These are phyloP conservation scores for Pseudogymnoascus sp. DNA, from an alignment of 2,329 filamentous ascomycete species.

Conservation along the genomic window DNA sequence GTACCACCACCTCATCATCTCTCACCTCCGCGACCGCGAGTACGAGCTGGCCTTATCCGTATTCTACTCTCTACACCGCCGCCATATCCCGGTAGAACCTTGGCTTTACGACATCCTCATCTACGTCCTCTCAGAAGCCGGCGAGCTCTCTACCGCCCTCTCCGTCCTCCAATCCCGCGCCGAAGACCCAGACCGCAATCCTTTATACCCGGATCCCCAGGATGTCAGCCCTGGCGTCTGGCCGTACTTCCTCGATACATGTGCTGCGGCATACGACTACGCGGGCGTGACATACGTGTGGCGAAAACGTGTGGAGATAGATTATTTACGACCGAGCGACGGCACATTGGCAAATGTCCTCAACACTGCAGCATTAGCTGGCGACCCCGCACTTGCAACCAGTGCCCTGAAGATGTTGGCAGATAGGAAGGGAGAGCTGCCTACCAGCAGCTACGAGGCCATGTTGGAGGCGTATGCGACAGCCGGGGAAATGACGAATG, in stretches of 20 bases:
- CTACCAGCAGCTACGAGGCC: conserved; percentile 68
- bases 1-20: conserved; percentile 60
- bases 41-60: conserved; percentile 71
- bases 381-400: conserved; percentile 61
- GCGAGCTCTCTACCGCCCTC: conserved; percentile 71
- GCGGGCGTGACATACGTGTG: conserved; percentile 63
- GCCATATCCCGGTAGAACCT: conserved; percentile 46
- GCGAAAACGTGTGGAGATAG: conserved; percentile 54
- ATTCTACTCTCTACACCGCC: conserved; percentile 57
- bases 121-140: conserved; percentile 61
- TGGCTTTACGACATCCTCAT: conserved; percentile 79
- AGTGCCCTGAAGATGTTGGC: conserved; percentile 61
- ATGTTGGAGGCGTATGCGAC: conserved; percentile 63
- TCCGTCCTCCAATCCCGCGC: conserved; percentile 55
- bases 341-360: conserved; percentile 62
- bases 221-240: conserved; percentile 51
- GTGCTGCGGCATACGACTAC: conserved; percentile 55
- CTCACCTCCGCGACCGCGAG: conserved; percentile 71
- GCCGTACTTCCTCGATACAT: conserved; percentile 62
- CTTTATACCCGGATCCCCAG: conserved; percentile 29
- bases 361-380: conserved; percentile 59
- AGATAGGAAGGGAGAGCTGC: conserved; percentile 48
- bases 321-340: conserved; percentile 54
- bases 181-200: conserved; percentile 33
- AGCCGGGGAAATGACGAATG: conserved; percentile 53